Conservation (phyloP, 495 filamentous ascomycete species). For the Aspergillus nidulans region DNA sequence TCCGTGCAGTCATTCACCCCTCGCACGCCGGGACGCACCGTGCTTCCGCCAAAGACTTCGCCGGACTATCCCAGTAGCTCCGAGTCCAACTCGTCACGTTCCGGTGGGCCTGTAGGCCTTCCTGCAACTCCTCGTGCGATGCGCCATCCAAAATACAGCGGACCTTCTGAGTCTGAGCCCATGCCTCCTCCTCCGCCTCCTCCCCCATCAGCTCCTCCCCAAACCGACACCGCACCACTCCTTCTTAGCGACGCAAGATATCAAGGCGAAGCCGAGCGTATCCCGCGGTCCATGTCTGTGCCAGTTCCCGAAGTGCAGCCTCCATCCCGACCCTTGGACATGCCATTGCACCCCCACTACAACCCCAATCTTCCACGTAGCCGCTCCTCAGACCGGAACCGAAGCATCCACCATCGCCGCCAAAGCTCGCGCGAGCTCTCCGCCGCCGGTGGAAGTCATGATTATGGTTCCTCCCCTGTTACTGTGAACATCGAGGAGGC, state of each 20-base stretch:
- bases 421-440: slow-evolving; percentile 30
- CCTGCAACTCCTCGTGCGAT: slow-evolving; percentile 83
- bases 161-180: slow-evolving; percentile 52
- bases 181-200: slow-evolving; percentile 43
- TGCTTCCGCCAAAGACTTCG: slow-evolving; percentile 36
- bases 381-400: slow-evolving; percentile 39
- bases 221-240: slow-evolving; percentile 51
- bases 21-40: slow-evolving; percentile 33
- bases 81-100: slow-evolving; percentile 39
- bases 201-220: slow-evolving; percentile 24
- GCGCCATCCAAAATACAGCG: slow-evolving; percentile 66
- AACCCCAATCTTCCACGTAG: slow-evolving; percentile 50
- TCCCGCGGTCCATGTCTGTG: slow-evolving; percentile 68
- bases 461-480: slow-evolving; percentile 31
- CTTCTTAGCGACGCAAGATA: slow-evolving; percentile 62
- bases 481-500: slow-evolving; percentile 64
- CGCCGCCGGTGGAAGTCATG: slow-evolving; percentile 24
- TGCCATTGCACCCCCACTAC: slow-evolving; percentile 55
- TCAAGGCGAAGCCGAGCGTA: slow-evolving; percentile 51
- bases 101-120: slow-evolving; percentile 55
- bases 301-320: slow-evolving; percentile 58
- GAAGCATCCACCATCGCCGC: slow-evolving; percentile 38
- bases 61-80: slow-evolving; percentile 44
- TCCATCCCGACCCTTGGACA: slow-evolving; percentile 36
- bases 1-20: slow-evolving; percentile 40